Evolutionary conservation across 345 rosid species (phyloP).

Genomic region (Ailanthus altissimus): DNA sequence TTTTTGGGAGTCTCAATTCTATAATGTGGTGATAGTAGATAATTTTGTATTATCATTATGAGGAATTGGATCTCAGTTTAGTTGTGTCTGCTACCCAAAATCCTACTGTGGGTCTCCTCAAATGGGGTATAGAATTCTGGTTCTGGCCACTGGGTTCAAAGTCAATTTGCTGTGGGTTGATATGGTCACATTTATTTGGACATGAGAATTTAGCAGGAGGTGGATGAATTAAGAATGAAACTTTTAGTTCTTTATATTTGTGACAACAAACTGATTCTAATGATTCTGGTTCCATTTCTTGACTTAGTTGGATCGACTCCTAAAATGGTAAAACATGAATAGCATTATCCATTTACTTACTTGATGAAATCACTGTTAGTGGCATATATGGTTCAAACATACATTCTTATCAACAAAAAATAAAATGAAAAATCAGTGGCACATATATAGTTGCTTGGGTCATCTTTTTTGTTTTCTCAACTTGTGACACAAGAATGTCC

Average conservation of each 20-base stretch:
- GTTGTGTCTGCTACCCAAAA: not conserved
- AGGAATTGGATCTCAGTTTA: slow-evolving; percentile 9
- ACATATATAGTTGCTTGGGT: not conserved
- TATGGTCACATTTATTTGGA: not conserved
- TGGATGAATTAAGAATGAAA: not conserved
- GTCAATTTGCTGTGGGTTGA: not conserved
- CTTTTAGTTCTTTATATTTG: not conserved
- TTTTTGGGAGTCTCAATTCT: not conserved
- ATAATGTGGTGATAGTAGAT: not conserved
- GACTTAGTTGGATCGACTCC: not conserved
- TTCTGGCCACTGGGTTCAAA: not conserved
- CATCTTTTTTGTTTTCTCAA: not conserved
- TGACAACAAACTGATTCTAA: not conserved
- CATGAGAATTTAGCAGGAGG: not conserved
- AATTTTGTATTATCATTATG: not conserved
- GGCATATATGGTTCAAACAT: not conserved
- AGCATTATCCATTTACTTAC: not conserved
- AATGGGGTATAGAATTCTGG: not conserved
- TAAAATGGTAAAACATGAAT: too few relatives aligned
- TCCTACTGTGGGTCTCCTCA: not conserved
- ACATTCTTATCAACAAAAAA: not conserved
- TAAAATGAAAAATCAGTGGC: not conserved
- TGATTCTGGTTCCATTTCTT: not conserved
- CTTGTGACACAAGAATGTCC: not conserved
- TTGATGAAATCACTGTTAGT: not conserved